phyloP scores from a whole-genome alignment of 78 protist genomes.

The Paulinella micropora region DNA sequence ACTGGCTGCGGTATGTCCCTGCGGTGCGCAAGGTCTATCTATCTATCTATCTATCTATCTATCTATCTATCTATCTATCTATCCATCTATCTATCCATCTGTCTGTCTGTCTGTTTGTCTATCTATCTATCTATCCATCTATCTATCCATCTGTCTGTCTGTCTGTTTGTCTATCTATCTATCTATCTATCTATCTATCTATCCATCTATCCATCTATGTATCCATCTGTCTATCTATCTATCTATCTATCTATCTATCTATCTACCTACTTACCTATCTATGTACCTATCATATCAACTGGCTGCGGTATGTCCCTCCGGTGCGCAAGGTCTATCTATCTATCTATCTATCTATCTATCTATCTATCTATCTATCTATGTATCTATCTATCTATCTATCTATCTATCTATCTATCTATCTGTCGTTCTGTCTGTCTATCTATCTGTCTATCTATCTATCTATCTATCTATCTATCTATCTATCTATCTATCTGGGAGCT shows the following conservation, averaged over 20 bases:
- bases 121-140: not conserved
- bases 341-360: not conserved
- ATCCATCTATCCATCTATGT: not conserved
- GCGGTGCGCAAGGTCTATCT: too few relatives aligned
- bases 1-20: too few relatives aligned
- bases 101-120: not conserved
- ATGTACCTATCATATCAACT: not conserved
- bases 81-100: not conserved
- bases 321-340: not conserved
- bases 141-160: not conserved
- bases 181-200: not conserved
- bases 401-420: not conserved
- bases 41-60: too few relatives aligned
- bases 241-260: not conserved
- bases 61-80: not conserved
- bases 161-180: not conserved
- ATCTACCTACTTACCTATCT: not conserved
- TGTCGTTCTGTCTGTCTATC: not conserved
- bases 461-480: not conserved
- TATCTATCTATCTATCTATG: not conserved
- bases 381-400: not conserved
- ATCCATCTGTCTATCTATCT: not conserved
- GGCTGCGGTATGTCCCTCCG: too few relatives aligned
- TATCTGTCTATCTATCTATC: not conserved
- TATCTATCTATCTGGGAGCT: not conserved